These are phyloP conservation scores for Tolypocladium guangdongense DNA, from an alignment of 2,329 filamentous ascomycete genomes.

Conservation along the genomic window DNA sequence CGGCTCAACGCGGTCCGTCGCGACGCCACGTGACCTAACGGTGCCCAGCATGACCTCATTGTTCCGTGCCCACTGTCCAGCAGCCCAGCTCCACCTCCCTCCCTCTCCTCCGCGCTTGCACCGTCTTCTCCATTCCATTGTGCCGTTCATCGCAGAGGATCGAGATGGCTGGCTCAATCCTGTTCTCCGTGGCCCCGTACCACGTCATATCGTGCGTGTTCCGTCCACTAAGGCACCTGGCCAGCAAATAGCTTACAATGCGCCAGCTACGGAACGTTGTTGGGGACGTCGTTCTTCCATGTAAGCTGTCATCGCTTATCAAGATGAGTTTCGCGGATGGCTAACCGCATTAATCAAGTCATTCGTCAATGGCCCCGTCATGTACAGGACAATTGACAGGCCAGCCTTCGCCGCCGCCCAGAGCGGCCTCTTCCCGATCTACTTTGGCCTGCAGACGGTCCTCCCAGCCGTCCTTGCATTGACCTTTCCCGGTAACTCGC, in stretches of 20 bases:
- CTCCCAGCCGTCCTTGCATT: slow-evolving; percentile 63
- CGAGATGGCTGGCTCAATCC: slow-evolving; percentile 35
- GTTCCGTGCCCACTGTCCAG: background rate
- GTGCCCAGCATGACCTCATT: slow-evolving; percentile 4
- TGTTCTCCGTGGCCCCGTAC: slow-evolving; percentile 59
- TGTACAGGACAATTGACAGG: slow-evolving; percentile 66
- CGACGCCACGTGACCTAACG: slow-evolving; percentile 19
- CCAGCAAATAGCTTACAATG: slow-evolving; percentile 10
- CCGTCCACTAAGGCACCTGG: background rate
- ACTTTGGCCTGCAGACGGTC: slow-evolving; percentile 74
- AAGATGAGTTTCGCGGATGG: background rate
- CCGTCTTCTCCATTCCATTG: background rate
- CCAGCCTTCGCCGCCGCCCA: slow-evolving; percentile 76
- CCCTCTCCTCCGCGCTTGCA: background rate
- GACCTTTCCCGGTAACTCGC: slow-evolving; percentile 61
- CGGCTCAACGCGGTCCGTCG: slow-evolving; percentile 14
- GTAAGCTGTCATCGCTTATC: slow-evolving; percentile 24
- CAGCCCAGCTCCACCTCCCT: background rate
- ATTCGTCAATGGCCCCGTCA: slow-evolving; percentile 63
- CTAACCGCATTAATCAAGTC: slow-evolving; percentile 45
- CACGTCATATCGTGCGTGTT: slow-evolving; percentile 60
- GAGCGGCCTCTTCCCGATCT: slow-evolving; percentile 71
- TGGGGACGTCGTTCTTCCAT: slow-evolving; percentile 83
- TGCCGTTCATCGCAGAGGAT: background rate
- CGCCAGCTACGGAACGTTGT: slow-evolving; percentile 69